Evolutionary conservation across 140 eudicot genomes (phyloP).

Genomic region (Bidens hawaiensis): DNA sequence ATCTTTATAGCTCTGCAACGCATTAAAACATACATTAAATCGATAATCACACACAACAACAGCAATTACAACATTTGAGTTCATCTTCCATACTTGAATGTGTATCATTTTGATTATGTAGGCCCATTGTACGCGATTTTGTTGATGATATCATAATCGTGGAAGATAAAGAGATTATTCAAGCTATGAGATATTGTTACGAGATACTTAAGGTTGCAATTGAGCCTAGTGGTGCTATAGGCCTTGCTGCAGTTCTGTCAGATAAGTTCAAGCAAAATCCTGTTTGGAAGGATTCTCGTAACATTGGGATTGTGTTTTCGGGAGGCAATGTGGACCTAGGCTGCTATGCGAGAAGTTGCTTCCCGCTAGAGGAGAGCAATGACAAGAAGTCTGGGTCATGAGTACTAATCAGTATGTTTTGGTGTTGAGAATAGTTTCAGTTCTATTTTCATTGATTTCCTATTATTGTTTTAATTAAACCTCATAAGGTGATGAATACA

Average conservation of each 20-base stretch:
- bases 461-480: no score
- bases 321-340: conserved; percentile 94
- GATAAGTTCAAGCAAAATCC: conserved; percentile 56
- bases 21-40: background rate
- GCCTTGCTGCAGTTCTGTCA: conserved; percentile 87
- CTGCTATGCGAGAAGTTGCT: no score
- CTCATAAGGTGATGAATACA: no score
- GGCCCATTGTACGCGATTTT: conserved; percentile 90
- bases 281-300: conserved; percentile 45
- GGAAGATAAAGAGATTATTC: conserved; percentile 69
- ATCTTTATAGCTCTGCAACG: background rate
- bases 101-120: conserved; percentile 21
- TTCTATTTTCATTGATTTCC: no score
- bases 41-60: background rate
- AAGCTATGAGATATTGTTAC: conserved; percentile 68
- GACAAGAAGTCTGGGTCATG: no score
- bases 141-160: conserved; percentile 74
- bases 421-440: no score
- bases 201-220: conserved; percentile 75
- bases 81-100: background rate
- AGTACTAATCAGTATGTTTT: no score
- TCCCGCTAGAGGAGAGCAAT: no score
- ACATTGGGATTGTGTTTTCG: conserved; percentile 72
- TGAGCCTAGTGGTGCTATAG: conserved; percentile 91
- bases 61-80: background rate